Conservation (phyloP, 306 rosid species). For the Cucurbita argyrosperma region DNA sequence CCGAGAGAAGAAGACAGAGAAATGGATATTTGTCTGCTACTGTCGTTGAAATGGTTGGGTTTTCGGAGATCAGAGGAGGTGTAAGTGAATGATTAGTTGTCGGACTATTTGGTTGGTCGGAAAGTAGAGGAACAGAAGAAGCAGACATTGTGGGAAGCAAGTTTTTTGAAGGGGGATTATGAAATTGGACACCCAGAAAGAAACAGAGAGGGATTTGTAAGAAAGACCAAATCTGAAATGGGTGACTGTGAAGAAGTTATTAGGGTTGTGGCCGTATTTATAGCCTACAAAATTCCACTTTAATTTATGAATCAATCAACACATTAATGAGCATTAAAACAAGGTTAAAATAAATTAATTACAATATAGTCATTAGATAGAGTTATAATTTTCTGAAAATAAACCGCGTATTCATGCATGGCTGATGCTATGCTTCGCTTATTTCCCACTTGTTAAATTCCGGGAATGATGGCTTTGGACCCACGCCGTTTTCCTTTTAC, state of each 20-base stretch:
- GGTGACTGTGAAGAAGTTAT: neutral
- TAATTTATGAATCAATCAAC: neutral
- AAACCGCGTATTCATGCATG: neutral
- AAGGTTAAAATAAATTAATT: neutral
- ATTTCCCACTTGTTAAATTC: neutral
- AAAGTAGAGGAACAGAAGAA: neutral
- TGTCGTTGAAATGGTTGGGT: slow-evolving; percentile 17
- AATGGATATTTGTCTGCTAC: neutral
- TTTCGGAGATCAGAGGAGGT: slow-evolving; percentile 25
- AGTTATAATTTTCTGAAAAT: neutral
- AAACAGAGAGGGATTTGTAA: neutral
- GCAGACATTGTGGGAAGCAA: neutral
- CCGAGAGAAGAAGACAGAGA: slow-evolving; percentile 20
- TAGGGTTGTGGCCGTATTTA: neutral
- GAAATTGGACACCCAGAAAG: neutral
- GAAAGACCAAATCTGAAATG: neutral
- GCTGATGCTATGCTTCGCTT: neutral
- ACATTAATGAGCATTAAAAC: neutral
- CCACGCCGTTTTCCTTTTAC: neutral
- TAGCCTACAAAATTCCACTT: neutral
- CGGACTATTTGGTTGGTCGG: slow-evolving; percentile 14
- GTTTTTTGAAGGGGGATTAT: neutral
- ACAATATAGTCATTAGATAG: too few relatives aligned
- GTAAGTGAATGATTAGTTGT: neutral
- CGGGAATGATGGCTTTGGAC: neutral